Percentiles rank a stretch among this genome's conserved stretches.
phyloP scores from a whole-genome alignment of 805 yeast genomes.

The Lachancea nothofagi region DNA sequence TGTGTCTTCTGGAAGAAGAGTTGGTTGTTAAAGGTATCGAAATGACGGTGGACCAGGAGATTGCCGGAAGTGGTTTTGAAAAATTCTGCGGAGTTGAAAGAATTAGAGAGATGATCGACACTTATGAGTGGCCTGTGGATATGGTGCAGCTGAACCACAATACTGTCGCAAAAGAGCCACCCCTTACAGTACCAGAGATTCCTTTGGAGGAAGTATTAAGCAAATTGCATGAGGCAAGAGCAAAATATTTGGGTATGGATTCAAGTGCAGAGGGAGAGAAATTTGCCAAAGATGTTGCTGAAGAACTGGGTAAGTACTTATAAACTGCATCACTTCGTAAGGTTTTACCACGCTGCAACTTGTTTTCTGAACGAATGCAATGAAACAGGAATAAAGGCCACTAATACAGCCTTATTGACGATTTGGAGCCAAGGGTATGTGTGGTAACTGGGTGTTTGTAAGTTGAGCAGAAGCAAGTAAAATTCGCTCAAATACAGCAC shows the following conservation, averaged over 20 bases:
- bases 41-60: conserved; percentile 31
- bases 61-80: conserved; percentile 38
- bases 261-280: conserved; percentile 15
- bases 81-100: conserved; percentile 42
- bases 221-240: conserved; percentile 19
- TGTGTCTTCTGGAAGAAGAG: conserved; percentile 7
- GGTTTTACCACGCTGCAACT: conserved; percentile 1
- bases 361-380: conserved; percentile 21
- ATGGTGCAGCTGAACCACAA: neutral
- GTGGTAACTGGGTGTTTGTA: conserved; percentile 25
- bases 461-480: conserved; percentile 25
- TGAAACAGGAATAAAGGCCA: conserved; percentile 26
- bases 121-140: conserved; percentile 40
- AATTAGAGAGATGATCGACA: conserved; percentile 42
- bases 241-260: conserved; percentile 12
- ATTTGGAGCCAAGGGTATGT: conserved; percentile 21
- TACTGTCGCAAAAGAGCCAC: neutral
- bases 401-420: conserved; percentile 23
- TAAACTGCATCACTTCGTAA: neutral
- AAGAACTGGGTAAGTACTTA: conserved; percentile 14
- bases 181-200: neutral
- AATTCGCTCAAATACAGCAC: conserved; percentile 29
- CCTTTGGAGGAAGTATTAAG: conserved; percentile 12
- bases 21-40: conserved; percentile 34
- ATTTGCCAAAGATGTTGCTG: conserved; percentile 23